These are phyloP conservation scores for Schwanniomyces polymorphus DNA, from an alignment of 805 yeast species.

Conservation along the genomic window DNA sequence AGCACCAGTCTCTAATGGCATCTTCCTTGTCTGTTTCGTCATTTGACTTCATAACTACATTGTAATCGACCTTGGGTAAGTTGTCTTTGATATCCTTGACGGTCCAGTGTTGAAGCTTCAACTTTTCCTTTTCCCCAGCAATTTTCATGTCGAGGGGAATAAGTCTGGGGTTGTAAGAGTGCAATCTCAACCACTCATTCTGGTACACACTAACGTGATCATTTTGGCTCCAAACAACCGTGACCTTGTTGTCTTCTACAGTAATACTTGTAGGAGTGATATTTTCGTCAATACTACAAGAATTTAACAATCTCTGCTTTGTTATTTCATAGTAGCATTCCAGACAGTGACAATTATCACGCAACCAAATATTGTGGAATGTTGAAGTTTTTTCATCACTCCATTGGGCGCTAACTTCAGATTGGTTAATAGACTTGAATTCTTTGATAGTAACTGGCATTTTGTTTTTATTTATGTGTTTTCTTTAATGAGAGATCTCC, in stretches of 20 bases:
- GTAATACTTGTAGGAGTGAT: constrained; percentile 19
- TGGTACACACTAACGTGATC: constrained; percentile 39
- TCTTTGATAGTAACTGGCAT: constrained; percentile 2
- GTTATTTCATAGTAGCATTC: constrained; percentile 55
- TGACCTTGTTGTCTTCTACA: constrained; percentile 10
- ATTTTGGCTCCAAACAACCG: constrained; percentile 40
- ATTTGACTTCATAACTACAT: constrained; percentile 39
- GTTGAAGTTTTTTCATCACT: constrained; percentile 8
- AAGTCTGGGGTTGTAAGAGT: constrained; percentile 53
- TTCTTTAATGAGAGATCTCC: not conserved
- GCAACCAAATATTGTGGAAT: constrained; percentile 56
- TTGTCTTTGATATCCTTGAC: constrained; percentile 35
- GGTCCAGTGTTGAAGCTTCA: constrained; percentile 45
- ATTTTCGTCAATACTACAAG: constrained; percentile 42
- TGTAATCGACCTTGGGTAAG: constrained; percentile 51
- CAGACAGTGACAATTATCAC: constrained; percentile 64
- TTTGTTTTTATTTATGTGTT: not conserved
- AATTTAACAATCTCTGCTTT: constrained; percentile 58
- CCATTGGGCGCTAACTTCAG: constrained; percentile 6
- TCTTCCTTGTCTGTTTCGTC: constrained; percentile 29
- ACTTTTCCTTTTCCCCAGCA: constrained; percentile 23
- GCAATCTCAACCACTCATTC: constrained; percentile 45
- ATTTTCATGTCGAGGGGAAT: constrained; percentile 29
- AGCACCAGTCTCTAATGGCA: constrained; percentile 56
- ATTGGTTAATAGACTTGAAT: not conserved